Percentiles rank a stretch among this genome's conserved stretches.
Conservation (phyloP, 441 rosid genomes). For the Arabidopsis lyrata region DNA sequence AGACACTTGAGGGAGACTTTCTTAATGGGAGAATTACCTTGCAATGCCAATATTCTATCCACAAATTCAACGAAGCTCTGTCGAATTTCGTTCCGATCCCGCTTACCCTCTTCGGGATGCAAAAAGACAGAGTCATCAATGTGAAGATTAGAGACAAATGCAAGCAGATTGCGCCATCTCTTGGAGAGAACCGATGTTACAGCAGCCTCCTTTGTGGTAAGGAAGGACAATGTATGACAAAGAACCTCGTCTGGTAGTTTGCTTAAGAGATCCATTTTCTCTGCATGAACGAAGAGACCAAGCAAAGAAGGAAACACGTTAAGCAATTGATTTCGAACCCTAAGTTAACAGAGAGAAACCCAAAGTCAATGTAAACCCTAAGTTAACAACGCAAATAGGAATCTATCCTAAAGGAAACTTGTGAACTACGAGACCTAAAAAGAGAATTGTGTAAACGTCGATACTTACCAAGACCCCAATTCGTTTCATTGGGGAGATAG, state of each 20-base stretch:
- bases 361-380: no score
- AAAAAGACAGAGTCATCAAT: constrained; percentile 11
- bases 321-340: no score
- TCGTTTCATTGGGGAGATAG: no score
- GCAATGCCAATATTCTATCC: constrained; percentile 18
- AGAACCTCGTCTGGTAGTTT: constrained; percentile 20
- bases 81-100: neutral
- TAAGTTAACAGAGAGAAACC: no score
- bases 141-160: neutral
- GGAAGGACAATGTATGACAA: constrained; percentile 14
- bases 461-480: no score
- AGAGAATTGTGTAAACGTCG: no score
- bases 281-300: neutral
- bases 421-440: no score
- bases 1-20: constrained; percentile 8
- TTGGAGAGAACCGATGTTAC: constrained; percentile 1
- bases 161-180: constrained; percentile 19
- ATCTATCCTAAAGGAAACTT: no score
- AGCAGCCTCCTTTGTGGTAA: constrained; percentile 20
- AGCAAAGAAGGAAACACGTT: no score
- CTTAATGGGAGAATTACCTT: neutral
- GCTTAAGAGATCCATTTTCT: neutral
- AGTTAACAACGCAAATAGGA: no score
- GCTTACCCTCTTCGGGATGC: constrained; percentile 4
- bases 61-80: constrained; percentile 22